Evolutionary conservation across 2,329 filamentous ascomycete species (phyloP), one percentile per base, ranked within the genome.

Genomic region (Tolypocladium guangdongense): DNA sequence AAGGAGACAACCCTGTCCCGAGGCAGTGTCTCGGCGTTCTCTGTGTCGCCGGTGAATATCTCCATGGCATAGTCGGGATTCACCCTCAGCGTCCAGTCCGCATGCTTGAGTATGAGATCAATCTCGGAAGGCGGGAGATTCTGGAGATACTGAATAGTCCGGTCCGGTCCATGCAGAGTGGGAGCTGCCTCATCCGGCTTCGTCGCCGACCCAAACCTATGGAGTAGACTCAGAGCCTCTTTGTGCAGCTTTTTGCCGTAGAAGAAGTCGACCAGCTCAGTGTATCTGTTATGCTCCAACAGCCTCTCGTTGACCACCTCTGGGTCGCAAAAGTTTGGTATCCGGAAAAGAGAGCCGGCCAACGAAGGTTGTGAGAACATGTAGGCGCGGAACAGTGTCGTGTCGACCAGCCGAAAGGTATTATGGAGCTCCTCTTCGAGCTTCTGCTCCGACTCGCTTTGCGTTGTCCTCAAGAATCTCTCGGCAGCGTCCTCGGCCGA

Each of bases 271-370:
- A 99, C 90, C 2, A 99, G 75, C 70, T 97, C 92, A 51, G 86
- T 92, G 69, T 95, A 96, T 35, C 91, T 83, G 54, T 88, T 88
- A 41, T 86, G 89, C 66, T 96, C 89, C 55, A 96, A 83, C 5
- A 99, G 75, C 62, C 90, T 90, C 68, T 96, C 88, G 65, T 96
- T 93, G 24, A 99, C 92, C 3, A 97, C 93, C 33, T 89, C 86
- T 0, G 93, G 92, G 62, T 99, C 92, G 68, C 93, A 97, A 66
- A 96, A 97, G 67, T 99, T 99, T 64, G 91, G 86, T 51, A 97
- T 89, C 27, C 93, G 90, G 73, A 99, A 97, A 0, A 99, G 78
- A 0, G 91, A 89, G 2, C 88, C 88, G 4, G 90, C 90, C 12
- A 99, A 76, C 7, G 86, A 83, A 5, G 93, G 92, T 8, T 84